Base-by-base conservation (phyloP, 345 rosid species). In the Salix brachista region DNA sequence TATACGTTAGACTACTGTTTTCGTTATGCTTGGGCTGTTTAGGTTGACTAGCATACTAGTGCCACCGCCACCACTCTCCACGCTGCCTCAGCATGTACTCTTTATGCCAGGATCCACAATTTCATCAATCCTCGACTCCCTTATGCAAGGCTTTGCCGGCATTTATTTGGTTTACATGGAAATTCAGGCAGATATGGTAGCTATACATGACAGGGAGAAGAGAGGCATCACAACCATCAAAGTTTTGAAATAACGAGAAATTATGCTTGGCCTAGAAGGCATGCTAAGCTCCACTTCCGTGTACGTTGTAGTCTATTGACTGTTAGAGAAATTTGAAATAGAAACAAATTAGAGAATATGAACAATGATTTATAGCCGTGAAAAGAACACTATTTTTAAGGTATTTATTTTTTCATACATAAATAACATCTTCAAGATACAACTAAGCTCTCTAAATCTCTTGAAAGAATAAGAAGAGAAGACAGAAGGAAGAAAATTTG, bases 21-120 rank as follows among this genome's bases (percentile, higher is more conserved):
- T 41, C 44, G 12, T 10, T 10, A 41, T n/a, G 50, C 39, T 75
- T 28, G 9, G 18, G 32, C 12, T 54, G 50, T 61, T 28, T n/a
- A 9, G 18, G 32, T 18, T 58, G 58, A 61, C 36, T 48, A 26
- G 44, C 92, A 91, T 70, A 90, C 85, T 84, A 85, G 70, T n/a
- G 91, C 95, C 75, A 85, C 91, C 85, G 86, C 94, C 25, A 91
- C 90, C 70, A 89, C 91, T 77, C 91, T 87, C 92, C 92, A 91
- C 90, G 88, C 79, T 30, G 92, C 94, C 87, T 88, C 95, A n/a
- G 88, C 88, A 48, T 89, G 95, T 83, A 48, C 91, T 91, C 71
- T 89, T 91, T 50, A 85, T 81, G 85, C 66, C 83, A 14, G 87
- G 95, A 71, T 91, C 92, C 66, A 89, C 91, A 32, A 89, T 88